Evolutionary conservation across 805 yeast species (phyloP), one percentile per base, ranked within the genome.

Genomic region (Lachancea dasiensis): DNA sequence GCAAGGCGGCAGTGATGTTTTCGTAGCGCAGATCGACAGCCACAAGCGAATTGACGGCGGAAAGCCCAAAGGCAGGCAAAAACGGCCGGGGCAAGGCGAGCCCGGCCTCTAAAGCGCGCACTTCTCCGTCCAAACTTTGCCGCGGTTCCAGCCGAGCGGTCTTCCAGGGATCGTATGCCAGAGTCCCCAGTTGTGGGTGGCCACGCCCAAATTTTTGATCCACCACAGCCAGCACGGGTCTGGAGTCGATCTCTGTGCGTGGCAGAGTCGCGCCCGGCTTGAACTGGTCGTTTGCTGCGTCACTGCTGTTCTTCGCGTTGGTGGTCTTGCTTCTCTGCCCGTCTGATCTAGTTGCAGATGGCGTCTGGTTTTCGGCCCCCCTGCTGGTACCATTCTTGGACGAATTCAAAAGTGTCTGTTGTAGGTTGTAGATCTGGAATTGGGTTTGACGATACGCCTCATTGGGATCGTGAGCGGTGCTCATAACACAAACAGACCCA

Each of bases 381-480:
- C n/a, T n/a, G n/a, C n/a, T n/a, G n/a, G n/a, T n/a, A n/a, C n/a
- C n/a, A n/a, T n/a, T n/a, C 25, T 30, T 30, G 33, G 55, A 33
- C 3, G 60, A 54, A 30, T 59, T 58, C 29, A 60, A 38, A 14
- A 61, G 48, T 5, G 63, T 59, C 30, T 58, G 63, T 33, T 61
- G 65, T 16, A 61, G 35, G 14, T 51, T 49, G 29, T 51, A 51
- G 8, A 61, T 61, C 23, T 56, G 56, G 5, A 56, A 52, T 38
- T 60, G 64, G 1, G 61, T 58, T 32, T 52, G 48, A 26, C 56
- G 50, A 38, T 59, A 59, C 9, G 44, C 49, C 24, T 52, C 49
- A 34, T 49, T 41, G 17, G 40, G 35, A 22, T 46, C 51, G 17
- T 30, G 27, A 6, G 38, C 13, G 10, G 37, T 7, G 5, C 34